Base-by-base conservation (phyloP, 2,329 filamentous ascomycete genomes). In the Ophiostoma pallidulum region DNA sequence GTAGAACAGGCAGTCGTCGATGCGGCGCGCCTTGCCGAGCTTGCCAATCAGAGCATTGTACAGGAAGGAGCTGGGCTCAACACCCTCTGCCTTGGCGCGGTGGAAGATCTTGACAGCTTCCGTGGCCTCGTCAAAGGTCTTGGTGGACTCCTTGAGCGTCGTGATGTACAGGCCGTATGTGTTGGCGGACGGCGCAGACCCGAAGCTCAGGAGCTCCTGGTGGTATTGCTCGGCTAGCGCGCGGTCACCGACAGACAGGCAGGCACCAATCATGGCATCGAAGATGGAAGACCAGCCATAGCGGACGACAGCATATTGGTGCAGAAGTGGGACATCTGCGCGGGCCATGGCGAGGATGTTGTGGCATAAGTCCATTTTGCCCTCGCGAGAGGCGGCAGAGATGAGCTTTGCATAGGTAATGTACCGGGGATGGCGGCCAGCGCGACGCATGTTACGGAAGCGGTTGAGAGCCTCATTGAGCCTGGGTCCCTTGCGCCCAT, bases 11-110 rank as follows among this genome's bases (percentile, higher is more conserved):
- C 91, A 97, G 70, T 98, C 92, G 57, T 98, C 92, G 54, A 98
- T 97, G 52, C 92, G 89, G 46, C 92, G 86, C 48, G 92, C 92
- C 74, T 97, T 97, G 61, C 92, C 92, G 35, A 98, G 82, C 72
- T 98, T 98, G 60, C 92, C 92, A 56, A 98, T 98, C 26, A 98
- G 75, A 43, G 92, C 92, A 59, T 98, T 98, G 77, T 97, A 98
- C 54, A 98, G 68, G 75, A 98, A 98, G 0, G 91, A 95, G 41
- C 86, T 94, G 18, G 92, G 90, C 67, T 95, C 87, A 13, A 98
- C 92, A 50, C 91, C 90, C 68, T 98, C 92, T 12, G 84, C 73
- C 70, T 94, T 89, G 50, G 92, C 90, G 49, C 89, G 86, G 60
- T 92, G 83, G 73, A 98, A 98, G 65, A 98, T 95, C 69, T 94